Conservation (phyloP, 345 rosid species). For the Triadica sebifera region DNA sequence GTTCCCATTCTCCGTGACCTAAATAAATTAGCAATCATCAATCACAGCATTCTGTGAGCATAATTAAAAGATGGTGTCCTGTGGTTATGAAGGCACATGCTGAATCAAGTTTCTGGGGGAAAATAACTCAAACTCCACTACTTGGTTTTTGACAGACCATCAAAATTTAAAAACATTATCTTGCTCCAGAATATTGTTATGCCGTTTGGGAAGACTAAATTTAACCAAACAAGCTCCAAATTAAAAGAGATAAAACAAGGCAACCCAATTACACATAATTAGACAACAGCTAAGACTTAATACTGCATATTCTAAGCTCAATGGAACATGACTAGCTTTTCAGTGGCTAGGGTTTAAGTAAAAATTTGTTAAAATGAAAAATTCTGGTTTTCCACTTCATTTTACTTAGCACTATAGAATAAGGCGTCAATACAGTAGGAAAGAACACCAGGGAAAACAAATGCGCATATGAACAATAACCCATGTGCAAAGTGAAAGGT, state of each 20-base stretch:
- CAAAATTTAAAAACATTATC: background rate
- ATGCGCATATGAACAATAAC: background rate
- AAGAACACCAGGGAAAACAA: background rate
- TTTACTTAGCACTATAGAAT: background rate
- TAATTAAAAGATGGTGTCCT: background rate
- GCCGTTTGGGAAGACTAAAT: background rate
- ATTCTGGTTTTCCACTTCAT: background rate
- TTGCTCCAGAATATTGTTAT: background rate
- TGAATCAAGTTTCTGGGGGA: background rate
- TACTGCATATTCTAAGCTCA: background rate
- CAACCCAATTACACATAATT: too few species aligned
- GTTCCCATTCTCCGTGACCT: constrained; percentile 84
- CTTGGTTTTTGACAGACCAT: background rate
- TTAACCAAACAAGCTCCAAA: background rate
- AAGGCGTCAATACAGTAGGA: background rate
- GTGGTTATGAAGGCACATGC: background rate
- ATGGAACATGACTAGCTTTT: background rate
- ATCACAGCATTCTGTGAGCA: background rate
- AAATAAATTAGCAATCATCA: constrained; percentile 11
- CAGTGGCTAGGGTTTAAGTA: background rate
- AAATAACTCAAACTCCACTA: background rate
- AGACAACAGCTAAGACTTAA: background rate
- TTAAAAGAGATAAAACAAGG: background rate
- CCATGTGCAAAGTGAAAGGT: background rate
- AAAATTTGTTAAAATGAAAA: background rate